These are phyloP conservation scores for Babesia caballi DNA, from an alignment of 169 alveolate genomes.

Conservation along the genomic window DNA sequence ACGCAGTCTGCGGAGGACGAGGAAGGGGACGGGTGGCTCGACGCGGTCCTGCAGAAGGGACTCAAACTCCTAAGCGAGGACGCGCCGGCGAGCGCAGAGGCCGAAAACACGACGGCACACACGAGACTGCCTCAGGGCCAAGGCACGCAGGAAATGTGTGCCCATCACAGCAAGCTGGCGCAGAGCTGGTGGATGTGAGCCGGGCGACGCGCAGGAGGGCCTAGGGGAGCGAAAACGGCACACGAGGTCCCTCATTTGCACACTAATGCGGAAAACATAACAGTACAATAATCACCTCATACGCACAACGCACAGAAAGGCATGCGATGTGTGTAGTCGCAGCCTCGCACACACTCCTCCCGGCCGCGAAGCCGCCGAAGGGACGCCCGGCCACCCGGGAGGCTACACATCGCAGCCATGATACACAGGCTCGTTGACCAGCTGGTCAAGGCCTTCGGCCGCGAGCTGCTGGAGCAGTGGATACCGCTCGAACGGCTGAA, in stretches of 20 bases:
- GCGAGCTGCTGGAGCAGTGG: slow-evolving; percentile 76
- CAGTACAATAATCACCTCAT: too few species aligned
- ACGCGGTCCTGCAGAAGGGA: slow-evolving; percentile 41
- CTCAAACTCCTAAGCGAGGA: slow-evolving; percentile 35
- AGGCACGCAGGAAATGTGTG: not conserved
- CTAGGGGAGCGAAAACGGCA: not conserved
- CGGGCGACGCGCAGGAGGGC: slow-evolving; percentile 3
- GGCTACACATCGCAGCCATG: slow-evolving; percentile 43
- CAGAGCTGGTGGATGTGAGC: slow-evolving; percentile 20
- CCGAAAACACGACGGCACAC: not conserved
- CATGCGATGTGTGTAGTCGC: slow-evolving; percentile 1
- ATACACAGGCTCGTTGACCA: slow-evolving; percentile 65
- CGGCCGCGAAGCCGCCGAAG: not conserved
- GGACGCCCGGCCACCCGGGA: not conserved
- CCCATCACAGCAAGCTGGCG: not conserved
- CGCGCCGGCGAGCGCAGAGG: not conserved
- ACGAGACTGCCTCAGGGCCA: not conserved
- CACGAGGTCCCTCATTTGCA: not conserved
- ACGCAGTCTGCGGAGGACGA: slow-evolving; percentile 20
- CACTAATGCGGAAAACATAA: too few species aligned
- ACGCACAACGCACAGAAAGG: not conserved
- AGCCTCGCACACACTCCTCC: not conserved
- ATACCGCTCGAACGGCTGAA: slow-evolving; percentile 71
- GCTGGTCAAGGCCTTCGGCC: slow-evolving; percentile 71
- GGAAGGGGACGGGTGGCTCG: slow-evolving; percentile 63